phyloP scores from a whole-genome alignment of 2,329 filamentous ascomycete genomes.

The Fusarium nematophilum region DNA sequence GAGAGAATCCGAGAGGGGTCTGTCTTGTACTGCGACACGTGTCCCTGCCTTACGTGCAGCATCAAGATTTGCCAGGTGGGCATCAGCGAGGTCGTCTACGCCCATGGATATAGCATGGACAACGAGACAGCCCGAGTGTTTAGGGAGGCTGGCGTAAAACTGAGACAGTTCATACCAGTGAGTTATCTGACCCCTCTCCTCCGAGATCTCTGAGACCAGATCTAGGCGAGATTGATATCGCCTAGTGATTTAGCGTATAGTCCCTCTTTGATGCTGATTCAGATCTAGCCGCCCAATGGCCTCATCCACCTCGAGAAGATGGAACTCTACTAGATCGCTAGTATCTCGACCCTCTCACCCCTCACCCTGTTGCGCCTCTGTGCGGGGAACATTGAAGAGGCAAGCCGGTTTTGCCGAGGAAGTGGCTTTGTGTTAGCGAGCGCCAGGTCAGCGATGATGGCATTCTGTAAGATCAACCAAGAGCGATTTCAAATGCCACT shows the following conservation, averaged over 20 bases:
- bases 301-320: constrained; percentile 71
- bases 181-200: constrained; percentile 49
- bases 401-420: constrained; percentile 15
- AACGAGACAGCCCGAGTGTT: constrained; percentile 84
- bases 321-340: constrained; percentile 50
- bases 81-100: constrained; percentile 95
- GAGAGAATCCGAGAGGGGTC: constrained; percentile 87
- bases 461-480: constrained; percentile 28
- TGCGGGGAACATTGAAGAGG: constrained; percentile 25
- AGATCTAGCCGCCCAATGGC: constrained; percentile 69
- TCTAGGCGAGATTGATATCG: constrained; percentile 14
- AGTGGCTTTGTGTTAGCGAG: constrained; percentile 30
- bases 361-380: constrained; percentile 18
- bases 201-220: constrained; percentile 5
- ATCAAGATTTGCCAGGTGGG: constrained; percentile 99
- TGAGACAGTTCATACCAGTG: constrained; percentile 90
- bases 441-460: constrained; percentile 18
- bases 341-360: constrained; percentile 18
- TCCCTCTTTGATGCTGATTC: constrained; percentile 36
- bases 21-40: constrained; percentile 94
- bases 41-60: constrained; percentile 95
- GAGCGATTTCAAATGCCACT: constrained; percentile 10
- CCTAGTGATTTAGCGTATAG: constrained; percentile 1
- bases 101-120: constrained; percentile 95
- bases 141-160: constrained; percentile 80